Evolutionary conservation across 345 rosid genomes (phyloP), one percentile per base, ranked within the genome.

Genomic region (Corymbia maculata): DNA sequence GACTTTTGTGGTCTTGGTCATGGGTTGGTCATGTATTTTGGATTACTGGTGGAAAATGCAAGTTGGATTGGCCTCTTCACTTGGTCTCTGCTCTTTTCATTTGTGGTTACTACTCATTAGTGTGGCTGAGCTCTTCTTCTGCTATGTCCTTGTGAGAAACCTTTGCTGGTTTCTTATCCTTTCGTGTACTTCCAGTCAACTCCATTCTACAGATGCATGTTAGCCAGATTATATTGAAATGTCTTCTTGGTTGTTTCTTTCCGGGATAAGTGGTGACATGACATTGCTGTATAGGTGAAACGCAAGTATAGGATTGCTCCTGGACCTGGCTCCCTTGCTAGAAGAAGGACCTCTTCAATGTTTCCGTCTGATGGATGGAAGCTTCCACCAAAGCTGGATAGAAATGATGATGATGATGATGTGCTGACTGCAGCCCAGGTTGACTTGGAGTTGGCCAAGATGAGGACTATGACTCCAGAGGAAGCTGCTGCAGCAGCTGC

Each of bases 401-500:
- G 91, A 89, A 95, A 93, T 88, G 96, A 93, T 88, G 59, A 93
- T 86, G 96, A 93, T 87, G 66, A 93, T 86, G 90, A 64, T 89
- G 45, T 92, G 86, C 94, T 90, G 87, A 93, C 98, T 55, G 95
- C 89, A 92, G 88, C 97, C 79, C 96, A 97, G 93, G 88, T 98
- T 88, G 99, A 97, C 88, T 45, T 92, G 91, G 99, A 98, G 91
- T 86, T 98, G 68, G 95, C 96, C 53, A 94, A 91, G 91, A 97
- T 98, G 96, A 95, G 95, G 92, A 93, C 89, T 85, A 93, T 97
- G 99, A 95, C 94, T 80, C 93, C 97, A 16, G 92, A 93, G 86
- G 99, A 97, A 93, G 99, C 99, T 21, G 96, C 96, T 85, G 94
- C 90, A 8, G 96, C 96, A 85, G 99, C 99, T 64, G 98, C 97